phyloP scores from a whole-genome alignment of 2,329 filamentous ascomycete genomes.

The Aspergillus cejpii region DNA sequence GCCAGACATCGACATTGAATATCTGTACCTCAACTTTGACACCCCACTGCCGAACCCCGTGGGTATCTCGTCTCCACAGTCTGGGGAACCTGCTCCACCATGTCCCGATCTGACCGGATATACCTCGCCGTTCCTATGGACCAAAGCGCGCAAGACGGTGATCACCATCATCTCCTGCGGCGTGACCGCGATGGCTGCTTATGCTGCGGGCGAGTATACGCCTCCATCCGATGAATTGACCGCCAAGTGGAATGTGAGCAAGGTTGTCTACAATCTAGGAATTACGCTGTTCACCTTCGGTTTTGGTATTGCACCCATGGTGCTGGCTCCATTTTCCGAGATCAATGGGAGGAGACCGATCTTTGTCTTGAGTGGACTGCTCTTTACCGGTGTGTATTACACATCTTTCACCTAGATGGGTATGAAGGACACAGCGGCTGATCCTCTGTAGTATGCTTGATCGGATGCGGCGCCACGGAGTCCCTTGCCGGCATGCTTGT shows the following conservation, averaged over 20 bases:
- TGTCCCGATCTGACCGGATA: too few species aligned
- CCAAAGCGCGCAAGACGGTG: too few species aligned
- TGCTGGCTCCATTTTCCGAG: constrained; percentile 75
- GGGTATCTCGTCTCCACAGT: too few species aligned
- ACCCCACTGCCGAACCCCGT: too few species aligned
- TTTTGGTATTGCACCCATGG: constrained; percentile 78
- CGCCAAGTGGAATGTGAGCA: constrained; percentile 56
- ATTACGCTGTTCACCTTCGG: constrained; percentile 74
- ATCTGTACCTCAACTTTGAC: constrained; percentile 55
- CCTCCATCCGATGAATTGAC: constrained; percentile 62
- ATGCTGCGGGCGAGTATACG: constrained; percentile 70
- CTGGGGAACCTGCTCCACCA: too few species aligned
- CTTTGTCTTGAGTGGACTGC: constrained; percentile 62
- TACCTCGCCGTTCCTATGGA: too few species aligned
- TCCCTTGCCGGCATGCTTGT: constrained; percentile 66
- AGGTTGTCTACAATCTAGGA: constrained; percentile 58
- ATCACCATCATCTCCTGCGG: constrained; percentile 63
- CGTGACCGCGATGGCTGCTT: constrained; percentile 69
- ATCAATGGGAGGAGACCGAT: constrained; percentile 77
- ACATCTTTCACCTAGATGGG: too few species aligned
- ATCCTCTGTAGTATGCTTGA: constrained; percentile 52
- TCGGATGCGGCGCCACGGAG: constrained; percentile 63
- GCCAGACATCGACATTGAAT: constrained; percentile 41
- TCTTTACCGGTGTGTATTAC: constrained; percentile 51
- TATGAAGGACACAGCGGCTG: too few species aligned